A percentile compares a stretch with the other conserved stretches of the same genome.
These are phyloP conservation scores for Obelidium mucronatum DNA, from an alignment of 192 early-diverging fungal species.

Conservation along the genomic window DNA sequence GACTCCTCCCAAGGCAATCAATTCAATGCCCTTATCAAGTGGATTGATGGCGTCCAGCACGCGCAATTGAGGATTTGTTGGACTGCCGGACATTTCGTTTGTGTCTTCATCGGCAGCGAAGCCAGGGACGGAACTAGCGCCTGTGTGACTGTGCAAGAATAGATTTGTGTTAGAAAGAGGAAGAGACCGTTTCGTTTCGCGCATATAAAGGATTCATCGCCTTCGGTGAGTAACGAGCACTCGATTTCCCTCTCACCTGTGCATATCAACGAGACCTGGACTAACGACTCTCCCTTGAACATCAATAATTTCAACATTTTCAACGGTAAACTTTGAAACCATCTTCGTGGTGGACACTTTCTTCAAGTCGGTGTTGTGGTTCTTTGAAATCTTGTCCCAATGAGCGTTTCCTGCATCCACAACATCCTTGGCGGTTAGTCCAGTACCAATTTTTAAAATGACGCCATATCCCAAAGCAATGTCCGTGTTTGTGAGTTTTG, in stretches of 20 bases:
- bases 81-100: slow-evolving; percentile 69
- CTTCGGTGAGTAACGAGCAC: too few relatives aligned
- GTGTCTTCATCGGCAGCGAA: slow-evolving; percentile 61
- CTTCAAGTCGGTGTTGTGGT: too few relatives aligned
- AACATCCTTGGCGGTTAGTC: background rate
- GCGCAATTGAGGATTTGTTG: slow-evolving; percentile 66
- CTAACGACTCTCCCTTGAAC: slow-evolving; percentile 71
- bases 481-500: background rate
- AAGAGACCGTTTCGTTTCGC: too few relatives aligned
- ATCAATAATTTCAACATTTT: slow-evolving; percentile 41
- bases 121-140: slow-evolving; percentile 69
- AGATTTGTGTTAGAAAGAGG: too few relatives aligned
- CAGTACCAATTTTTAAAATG: background rate
- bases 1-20: slow-evolving; percentile 72
- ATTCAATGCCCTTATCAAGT: slow-evolving; percentile 61
- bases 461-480: background rate
- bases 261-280: slow-evolving; percentile 82
- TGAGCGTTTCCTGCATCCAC: background rate
- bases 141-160: slow-evolving; percentile 73
- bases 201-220: too few relatives aligned
- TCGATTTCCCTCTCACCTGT: too few relatives aligned
- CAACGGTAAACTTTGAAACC: background rate
- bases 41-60: slow-evolving; percentile 75
- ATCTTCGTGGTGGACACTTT: background rate
- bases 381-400: background rate